These are phyloP conservation scores for Cutaneotrichosporon curvatum DNA, from an alignment of 1,284 basidiomycete genomes.

Conservation along the genomic window DNA sequence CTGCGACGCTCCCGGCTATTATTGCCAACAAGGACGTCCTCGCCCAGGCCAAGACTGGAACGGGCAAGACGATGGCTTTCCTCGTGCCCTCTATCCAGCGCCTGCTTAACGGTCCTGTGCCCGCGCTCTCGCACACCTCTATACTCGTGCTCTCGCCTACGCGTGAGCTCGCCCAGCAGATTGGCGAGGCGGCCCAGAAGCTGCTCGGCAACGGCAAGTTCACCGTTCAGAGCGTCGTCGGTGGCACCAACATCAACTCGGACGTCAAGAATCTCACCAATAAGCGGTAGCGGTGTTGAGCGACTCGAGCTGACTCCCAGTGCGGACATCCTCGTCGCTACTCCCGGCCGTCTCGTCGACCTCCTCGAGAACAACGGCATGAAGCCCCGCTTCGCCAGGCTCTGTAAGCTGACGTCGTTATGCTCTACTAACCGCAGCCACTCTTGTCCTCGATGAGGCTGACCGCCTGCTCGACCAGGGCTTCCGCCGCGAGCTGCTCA, in stretches of 20 bases:
- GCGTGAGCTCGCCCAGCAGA: conserved; percentile 49
- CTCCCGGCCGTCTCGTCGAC: conserved; percentile 50
- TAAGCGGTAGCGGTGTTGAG: conserved; percentile 20
- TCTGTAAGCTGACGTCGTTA: conserved; percentile 15
- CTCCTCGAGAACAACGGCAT: conserved; percentile 46
- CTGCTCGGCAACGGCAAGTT: conserved; percentile 22
- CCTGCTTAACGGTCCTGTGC: conserved; percentile 29
- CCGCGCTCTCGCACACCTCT: conserved; percentile 23
- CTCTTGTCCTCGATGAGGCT: conserved; percentile 50
- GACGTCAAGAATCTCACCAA: conserved; percentile 40
- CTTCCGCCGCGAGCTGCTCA: conserved; percentile 35
- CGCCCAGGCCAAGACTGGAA: conserved; percentile 53
- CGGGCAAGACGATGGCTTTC: conserved; percentile 53
- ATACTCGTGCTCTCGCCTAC: conserved; percentile 49
- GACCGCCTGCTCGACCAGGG: conserved; percentile 48
- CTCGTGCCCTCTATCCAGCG: conserved; percentile 49
- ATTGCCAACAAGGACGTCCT: conserved; percentile 47
- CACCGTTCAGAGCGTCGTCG: conserved; percentile 45
- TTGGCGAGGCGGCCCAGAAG: conserved; percentile 27
- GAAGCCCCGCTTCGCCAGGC: conserved; percentile 27
- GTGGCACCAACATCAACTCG: conserved; percentile 47
- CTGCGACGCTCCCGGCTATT: conserved; percentile 48
- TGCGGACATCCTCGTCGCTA: conserved; percentile 49
- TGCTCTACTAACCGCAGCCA: conserved; percentile 20
- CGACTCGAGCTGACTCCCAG: conserved; percentile 4